phyloP scores from a whole-genome alignment of 75 land plant species.

The Larix kaempferi region DNA sequence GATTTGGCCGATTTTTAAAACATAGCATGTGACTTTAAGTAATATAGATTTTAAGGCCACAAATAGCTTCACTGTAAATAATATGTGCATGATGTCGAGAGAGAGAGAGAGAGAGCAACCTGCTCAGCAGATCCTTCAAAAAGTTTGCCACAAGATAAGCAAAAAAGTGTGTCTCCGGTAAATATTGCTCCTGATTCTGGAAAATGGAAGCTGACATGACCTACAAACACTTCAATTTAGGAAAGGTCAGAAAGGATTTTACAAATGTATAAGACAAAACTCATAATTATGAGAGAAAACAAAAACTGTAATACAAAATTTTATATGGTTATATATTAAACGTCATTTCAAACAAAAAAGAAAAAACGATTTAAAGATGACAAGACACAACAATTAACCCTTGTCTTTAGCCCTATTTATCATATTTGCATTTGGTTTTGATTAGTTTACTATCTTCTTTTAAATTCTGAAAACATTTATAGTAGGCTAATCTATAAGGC shows the following conservation, averaged over 20 bases:
- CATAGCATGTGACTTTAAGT: too few relatives aligned
- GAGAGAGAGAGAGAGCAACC: conserved; percentile 27
- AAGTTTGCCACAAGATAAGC: conserved; percentile 94
- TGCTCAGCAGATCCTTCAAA: conserved; percentile 94
- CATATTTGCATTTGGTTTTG: too few relatives aligned
- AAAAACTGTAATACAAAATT: too few relatives aligned
- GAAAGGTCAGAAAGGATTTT: conserved; percentile 1
- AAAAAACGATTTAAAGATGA: too few relatives aligned
- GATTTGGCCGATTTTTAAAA: too few relatives aligned
- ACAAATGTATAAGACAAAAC: background rate
- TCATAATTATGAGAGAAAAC: too few relatives aligned
- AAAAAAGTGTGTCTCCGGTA: conserved; percentile 95
- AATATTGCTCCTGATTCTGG: conserved; percentile 71
- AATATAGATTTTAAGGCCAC: too few relatives aligned
- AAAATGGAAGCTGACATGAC: conserved; percentile 89
- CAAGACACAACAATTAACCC: too few relatives aligned
- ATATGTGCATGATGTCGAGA: background rate
- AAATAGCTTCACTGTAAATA: background rate
- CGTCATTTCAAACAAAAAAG: too few relatives aligned
- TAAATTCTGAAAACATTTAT: background rate
- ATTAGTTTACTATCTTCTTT: background rate
- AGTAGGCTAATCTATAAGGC: background rate
- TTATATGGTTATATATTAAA: too few relatives aligned
- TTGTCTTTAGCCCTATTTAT: too few relatives aligned
- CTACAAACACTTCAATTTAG: conserved; percentile 29